Conservation (phyloP, 768 basidiomycete genomes). For the Filobasidium floriforme region DNA sequence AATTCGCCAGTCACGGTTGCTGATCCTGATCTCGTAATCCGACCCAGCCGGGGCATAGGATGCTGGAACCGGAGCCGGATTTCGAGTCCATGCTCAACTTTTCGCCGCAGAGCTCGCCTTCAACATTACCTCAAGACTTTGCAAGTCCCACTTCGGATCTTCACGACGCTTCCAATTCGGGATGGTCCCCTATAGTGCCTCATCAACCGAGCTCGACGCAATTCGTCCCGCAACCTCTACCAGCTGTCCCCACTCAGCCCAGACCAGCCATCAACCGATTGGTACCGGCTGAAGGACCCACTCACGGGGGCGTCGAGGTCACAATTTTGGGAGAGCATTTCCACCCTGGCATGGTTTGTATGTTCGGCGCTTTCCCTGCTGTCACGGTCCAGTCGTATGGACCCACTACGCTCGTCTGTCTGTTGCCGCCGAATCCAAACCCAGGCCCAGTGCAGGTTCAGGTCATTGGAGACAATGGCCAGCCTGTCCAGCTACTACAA, state of each 20-base stretch:
- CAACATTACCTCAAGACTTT: conserved; percentile 2
- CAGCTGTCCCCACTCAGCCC: not conserved
- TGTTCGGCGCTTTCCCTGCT: conserved; percentile 76
- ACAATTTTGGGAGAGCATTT: conserved; percentile 90
- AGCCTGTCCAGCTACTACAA: conserved; percentile 53
- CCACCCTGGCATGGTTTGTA: conserved; percentile 53
- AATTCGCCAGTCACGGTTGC: not conserved
- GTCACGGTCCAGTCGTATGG: conserved; percentile 85
- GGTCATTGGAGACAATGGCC: conserved; percentile 50
- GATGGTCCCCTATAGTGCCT: not conserved
- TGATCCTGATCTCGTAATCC: not conserved
- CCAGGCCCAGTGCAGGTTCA: conserved; percentile 85
- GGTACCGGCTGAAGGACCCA: conserved; percentile 56
- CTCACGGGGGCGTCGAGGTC: conserved; percentile 86
- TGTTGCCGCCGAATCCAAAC: conserved; percentile 70
- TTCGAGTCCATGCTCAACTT: conserved; percentile 23
- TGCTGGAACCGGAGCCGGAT: conserved; percentile 18
- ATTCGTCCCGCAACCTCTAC: conserved; percentile 2
- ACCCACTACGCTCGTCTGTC: conserved; percentile 83
- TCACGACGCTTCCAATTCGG: not conserved
- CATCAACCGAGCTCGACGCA: not conserved
- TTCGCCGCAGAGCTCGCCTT: conserved; percentile 16
- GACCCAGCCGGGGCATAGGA: conserved; percentile 1
- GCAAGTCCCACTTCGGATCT: conserved; percentile 12
- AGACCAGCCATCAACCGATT: conserved; percentile 49